phyloP scores from a whole-genome alignment of 805 yeast species.

The Wickerhamiella parazyma region DNA sequence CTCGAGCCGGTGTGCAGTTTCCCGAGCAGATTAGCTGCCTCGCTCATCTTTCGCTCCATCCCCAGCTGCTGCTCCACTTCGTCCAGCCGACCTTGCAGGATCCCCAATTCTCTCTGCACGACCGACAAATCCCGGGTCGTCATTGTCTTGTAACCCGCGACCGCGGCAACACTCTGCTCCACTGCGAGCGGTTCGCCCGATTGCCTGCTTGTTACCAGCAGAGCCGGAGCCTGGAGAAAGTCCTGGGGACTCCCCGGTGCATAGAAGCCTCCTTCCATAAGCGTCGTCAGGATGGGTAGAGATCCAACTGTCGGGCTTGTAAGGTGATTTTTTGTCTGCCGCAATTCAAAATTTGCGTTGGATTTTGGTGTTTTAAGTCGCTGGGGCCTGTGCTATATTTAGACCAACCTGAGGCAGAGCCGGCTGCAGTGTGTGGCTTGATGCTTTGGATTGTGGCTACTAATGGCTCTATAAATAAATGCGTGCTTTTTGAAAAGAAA shows the following conservation, averaged over 20 bases:
- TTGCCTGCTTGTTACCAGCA: conserved; percentile 13
- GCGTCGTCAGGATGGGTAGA: background rate
- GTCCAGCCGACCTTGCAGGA: conserved; percentile 11
- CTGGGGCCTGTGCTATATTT: no score
- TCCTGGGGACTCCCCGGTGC: conserved; percentile 12
- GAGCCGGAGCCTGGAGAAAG: conserved; percentile 21
- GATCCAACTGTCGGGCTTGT: no score
- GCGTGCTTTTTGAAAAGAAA: no score
- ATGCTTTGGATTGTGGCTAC: no score
- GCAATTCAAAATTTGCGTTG: background rate
- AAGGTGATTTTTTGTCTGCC: no score
- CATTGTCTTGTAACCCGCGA: conserved; percentile 11
- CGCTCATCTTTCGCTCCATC: conserved; percentile 19
- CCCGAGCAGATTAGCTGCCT: conserved; percentile 19
- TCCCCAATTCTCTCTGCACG: conserved; percentile 13
- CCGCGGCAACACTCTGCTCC: conserved; percentile 16
- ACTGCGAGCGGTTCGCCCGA: conserved; percentile 8
- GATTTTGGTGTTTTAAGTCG: no score
- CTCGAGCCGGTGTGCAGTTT: conserved; percentile 11
- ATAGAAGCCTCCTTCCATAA: background rate
- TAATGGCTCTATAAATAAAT: no score
- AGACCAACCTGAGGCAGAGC: background rate
- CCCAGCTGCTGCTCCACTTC: conserved; percentile 16
- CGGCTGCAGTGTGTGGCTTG: background rate
- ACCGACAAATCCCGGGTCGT: conserved; percentile 15